These are phyloP conservation scores for Xylaria sp. DNA, from an alignment of 2,329 filamentous ascomycete species.

Conservation along the genomic window DNA sequence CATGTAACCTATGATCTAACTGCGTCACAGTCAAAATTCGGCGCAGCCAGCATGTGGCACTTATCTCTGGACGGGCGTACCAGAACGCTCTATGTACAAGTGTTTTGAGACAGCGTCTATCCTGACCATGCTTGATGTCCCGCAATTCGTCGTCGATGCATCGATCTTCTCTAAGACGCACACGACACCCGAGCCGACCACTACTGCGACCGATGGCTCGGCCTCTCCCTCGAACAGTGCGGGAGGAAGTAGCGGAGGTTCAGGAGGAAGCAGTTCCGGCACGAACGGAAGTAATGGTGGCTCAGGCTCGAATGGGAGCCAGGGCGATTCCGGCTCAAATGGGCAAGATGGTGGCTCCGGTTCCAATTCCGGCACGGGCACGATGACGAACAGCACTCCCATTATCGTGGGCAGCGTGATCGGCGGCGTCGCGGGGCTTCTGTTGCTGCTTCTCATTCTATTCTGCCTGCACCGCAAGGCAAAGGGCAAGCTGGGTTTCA, in stretches of 20 bases:
- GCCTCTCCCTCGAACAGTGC: slow-evolving; percentile 11
- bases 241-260: slow-evolving; percentile 9
- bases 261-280: not conserved
- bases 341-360: slow-evolving; percentile 2
- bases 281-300: not conserved
- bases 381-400: slow-evolving; percentile 36
- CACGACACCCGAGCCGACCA: slow-evolving; percentile 34
- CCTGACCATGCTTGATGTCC: slow-evolving; percentile 51
- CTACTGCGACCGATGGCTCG: slow-evolving; percentile 20
- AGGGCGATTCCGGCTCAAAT: slow-evolving; percentile 2
- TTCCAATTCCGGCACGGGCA: slow-evolving; percentile 5
- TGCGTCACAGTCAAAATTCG: slow-evolving; percentile 30
- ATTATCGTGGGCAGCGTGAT: slow-evolving; percentile 50
- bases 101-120: slow-evolving; percentile 48
- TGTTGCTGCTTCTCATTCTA: slow-evolving; percentile 45
- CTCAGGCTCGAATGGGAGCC: not conserved
- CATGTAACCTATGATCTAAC: slow-evolving; percentile 14
- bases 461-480: slow-evolving; percentile 37
- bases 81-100: slow-evolving; percentile 52
- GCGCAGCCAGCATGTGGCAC: slow-evolving; percentile 51
- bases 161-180: slow-evolving; percentile 43
- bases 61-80: slow-evolving; percentile 52
- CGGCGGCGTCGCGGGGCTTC: slow-evolving; percentile 45
- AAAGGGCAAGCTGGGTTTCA: slow-evolving; percentile 36
- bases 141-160: slow-evolving; percentile 51